These are phyloP conservation scores for Crithidia acanthocephali DNA, from an alignment of 208 protist species.

Conservation along the genomic window DNA sequence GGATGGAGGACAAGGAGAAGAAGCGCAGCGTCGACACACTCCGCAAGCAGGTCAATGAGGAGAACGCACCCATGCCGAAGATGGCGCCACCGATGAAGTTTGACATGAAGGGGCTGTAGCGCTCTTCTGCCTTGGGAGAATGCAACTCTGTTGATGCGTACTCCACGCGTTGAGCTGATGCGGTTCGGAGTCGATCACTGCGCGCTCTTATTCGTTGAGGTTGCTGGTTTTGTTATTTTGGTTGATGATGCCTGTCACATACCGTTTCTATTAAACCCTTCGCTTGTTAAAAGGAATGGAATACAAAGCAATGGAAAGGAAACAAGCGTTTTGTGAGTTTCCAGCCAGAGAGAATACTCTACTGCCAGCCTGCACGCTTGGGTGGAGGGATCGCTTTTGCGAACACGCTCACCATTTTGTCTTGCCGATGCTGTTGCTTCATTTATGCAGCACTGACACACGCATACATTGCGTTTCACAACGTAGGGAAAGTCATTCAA, in stretches of 20 bases:
- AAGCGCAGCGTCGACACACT: slow-evolving; percentile 70
- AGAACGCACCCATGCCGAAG: slow-evolving; percentile 81
- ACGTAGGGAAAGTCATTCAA: no score
- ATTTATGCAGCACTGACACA: no score
- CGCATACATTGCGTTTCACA: no score
- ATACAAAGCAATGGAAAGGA: neutral
- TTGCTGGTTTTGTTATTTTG: neutral
- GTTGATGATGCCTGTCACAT: slow-evolving; percentile 1
- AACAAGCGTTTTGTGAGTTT: neutral
- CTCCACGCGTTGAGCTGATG: no score
- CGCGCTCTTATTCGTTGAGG: no score
- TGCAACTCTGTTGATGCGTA: neutral
- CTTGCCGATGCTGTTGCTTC: no score
- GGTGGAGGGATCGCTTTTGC: no score
- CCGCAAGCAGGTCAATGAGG: slow-evolving; percentile 78
- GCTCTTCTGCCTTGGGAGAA: neutral
- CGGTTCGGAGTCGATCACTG: no score
- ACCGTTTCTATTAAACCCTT: neutral
- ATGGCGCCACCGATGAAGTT: slow-evolving; percentile 89
- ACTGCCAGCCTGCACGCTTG: no score
- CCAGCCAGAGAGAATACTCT: no score
- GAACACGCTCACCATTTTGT: no score
- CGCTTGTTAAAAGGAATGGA: no score
- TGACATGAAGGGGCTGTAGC: slow-evolving; percentile 83
- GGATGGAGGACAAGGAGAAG: slow-evolving; percentile 85